These are phyloP conservation scores for Dryas drummondii DNA, from an alignment of 306 rosid genomes.

Conservation along the genomic window DNA sequence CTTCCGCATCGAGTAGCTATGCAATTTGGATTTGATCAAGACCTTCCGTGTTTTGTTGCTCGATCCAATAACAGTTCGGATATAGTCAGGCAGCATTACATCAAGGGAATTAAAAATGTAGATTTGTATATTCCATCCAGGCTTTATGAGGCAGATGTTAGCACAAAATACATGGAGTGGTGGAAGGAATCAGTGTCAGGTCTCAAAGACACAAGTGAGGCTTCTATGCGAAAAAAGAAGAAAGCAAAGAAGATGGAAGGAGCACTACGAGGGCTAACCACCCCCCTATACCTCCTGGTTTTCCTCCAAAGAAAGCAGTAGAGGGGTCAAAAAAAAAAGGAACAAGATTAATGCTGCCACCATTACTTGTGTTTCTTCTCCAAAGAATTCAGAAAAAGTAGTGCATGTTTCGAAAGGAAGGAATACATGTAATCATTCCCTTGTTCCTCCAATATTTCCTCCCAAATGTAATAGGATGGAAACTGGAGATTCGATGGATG, in stretches of 20 bases:
- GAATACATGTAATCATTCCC: neutral
- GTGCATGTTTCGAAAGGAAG: neutral
- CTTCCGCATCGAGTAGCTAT: slow-evolving; percentile 53
- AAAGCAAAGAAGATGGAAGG: neutral
- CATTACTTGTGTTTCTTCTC: neutral
- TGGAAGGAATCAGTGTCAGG: slow-evolving; percentile 6
- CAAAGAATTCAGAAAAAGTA: neutral
- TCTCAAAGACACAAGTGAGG: neutral
- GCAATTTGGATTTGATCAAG: slow-evolving; percentile 71
- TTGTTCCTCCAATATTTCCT: slow-evolving; percentile 18
- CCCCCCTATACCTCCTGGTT: neutral
- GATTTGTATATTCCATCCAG: slow-evolving; percentile 41
- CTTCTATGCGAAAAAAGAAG: neutral
- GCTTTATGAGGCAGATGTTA: slow-evolving; percentile 34
- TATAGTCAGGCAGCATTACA: slow-evolving; percentile 39
- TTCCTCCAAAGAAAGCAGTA: neutral
- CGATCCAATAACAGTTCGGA: neutral
- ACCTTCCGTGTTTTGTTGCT: slow-evolving; percentile 34
- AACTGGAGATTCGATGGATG: neutral
- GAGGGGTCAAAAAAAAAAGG: neutral
- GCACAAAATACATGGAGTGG: slow-evolving; percentile 18
- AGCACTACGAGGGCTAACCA: neutral
- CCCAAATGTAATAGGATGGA: neutral
- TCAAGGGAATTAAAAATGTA: slow-evolving; percentile 8
- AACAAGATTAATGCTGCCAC: neutral